Base-by-base conservation (phyloP, 805 yeast species). In the Sugiyamaella floridensis region DNA sequence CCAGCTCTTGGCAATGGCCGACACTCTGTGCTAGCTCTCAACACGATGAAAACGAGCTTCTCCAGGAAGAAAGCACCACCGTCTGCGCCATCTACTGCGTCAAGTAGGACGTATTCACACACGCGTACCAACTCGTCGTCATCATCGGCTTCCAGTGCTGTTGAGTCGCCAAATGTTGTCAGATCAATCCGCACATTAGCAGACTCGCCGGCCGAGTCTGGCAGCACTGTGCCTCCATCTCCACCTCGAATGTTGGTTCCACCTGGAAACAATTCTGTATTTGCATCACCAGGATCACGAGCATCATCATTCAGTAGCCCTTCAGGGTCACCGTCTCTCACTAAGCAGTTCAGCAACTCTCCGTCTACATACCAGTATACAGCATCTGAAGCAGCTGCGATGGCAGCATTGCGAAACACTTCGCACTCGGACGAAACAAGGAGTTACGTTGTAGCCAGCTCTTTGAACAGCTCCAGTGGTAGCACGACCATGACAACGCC, bases 351-450 rank as follows among this genome's bases (percentile, higher is more conserved):
- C 37, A 32, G 37, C 37, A 10, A 32, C n/a, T 32, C 37, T 4
- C 9, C 37, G n/a, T 32, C 34, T 7, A 32, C 22, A 11, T 42
- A 29, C 18, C 51, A 48, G n/a, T 55, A 56, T 40, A 55, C 58
- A 5, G 49, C 58, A 10, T 60, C 63, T 8, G 64, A 60, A 49
- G 62, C 62, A 4, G 64, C 64, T 11, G 64, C 64, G 0, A 50
- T 54, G 15, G 64, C 64, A 11, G 64, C 64, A 4, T 43, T 60
- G 16, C 50, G 52, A 18, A 58, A 53, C 48, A 32, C 37, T 5
- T 11, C 37, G 9, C 37, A 32, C 4, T 32, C 37, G n/a, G 37
- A 32, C 9, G 26, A 22, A 22, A 22, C 26, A 22, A 22, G 26
- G 6, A 22, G 26, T 22, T 22, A 22, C 6, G 26, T 22, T 3